Base-by-base conservation (phyloP, 2,329 filamentous ascomycete species). In the Fusarium setosum region DNA sequence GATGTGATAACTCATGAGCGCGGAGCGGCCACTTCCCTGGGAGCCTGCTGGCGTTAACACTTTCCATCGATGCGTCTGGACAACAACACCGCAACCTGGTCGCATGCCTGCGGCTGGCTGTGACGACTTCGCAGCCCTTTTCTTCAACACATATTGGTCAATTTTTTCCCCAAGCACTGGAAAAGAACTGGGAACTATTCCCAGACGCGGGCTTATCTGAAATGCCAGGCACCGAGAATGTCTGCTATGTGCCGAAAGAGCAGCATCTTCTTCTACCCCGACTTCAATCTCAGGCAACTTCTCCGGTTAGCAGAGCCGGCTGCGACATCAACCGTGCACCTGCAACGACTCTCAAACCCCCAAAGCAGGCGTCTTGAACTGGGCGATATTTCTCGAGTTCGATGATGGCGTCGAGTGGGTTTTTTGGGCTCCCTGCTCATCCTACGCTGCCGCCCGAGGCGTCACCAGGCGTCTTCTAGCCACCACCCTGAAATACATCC, bases 401-500 rank as follows among this genome's bases (percentile, higher is more conserved):
- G 61, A 72, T 49, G 75, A 76, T 57, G 63, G 70, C 34, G 63
- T 73, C 34, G 65, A 67, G 61, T 76, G 73, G 73, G 63, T 73
- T 2, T 73, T 76, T 32, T 64, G 75, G 50, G 72, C 74, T 17
- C 74, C 73, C 42, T 45, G 42, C 42, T 45, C 42, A 12, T 45
- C 26, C 24, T 32, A 32, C 42, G n/a, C n/a, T 32, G 42, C 29
- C 42, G 15, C 24, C 24, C 29, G 61, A 32, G 59, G 69, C 50
- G 67, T 70, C 17, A 62, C 60, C 8, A 24, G 37, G 11, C 69
- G 61, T 56, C 54, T 76, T 26, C 58, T 76, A n/a, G 72, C 59
- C 48, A 76, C 72, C 26, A 76, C 72, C 5, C 58, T 75, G 6
- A 71, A 65, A 63, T 76, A 75, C 54, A 61, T 77, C 40, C 68